Evolutionary conservation across 495 filamentous ascomycete species (phyloP).

Genomic region (Neurospora sp.): DNA sequence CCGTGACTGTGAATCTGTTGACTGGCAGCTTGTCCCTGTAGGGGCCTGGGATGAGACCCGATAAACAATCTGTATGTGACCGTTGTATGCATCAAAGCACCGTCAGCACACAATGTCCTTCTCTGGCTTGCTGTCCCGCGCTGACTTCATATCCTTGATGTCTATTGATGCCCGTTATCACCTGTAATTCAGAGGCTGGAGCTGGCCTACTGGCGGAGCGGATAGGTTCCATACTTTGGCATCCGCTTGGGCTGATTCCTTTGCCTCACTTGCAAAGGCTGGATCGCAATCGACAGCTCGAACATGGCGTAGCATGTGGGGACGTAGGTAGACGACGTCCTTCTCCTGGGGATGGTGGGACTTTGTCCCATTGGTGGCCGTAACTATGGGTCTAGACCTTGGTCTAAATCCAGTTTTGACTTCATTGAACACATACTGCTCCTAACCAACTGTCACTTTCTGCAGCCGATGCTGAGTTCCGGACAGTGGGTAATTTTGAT

Average conservation of each 20-base stretch:
- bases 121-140: not conserved
- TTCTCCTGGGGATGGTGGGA: not conserved
- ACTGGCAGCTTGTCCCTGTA: not conserved
- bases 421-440: not conserved
- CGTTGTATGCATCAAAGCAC: not conserved
- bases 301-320: not conserved
- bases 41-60: not conserved
- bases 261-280: not conserved
- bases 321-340: not conserved
- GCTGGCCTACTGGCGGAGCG: not conserved
- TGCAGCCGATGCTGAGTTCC: not conserved
- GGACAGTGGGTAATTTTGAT: not conserved
- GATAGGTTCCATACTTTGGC: not conserved
- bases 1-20: not conserved
- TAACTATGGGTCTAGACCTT: not conserved
- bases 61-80: not conserved
- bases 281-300: not conserved
- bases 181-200: not conserved
- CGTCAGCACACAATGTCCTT: not conserved
- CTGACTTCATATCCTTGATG: no score
- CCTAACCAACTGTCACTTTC: not conserved
- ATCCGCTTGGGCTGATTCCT: not conserved
- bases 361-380: not conserved
- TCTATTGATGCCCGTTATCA: not conserved
- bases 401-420: not conserved